Evolutionary conservation across 345 rosid genomes (phyloP).

Genomic region (Toxicodendron radicans): DNA sequence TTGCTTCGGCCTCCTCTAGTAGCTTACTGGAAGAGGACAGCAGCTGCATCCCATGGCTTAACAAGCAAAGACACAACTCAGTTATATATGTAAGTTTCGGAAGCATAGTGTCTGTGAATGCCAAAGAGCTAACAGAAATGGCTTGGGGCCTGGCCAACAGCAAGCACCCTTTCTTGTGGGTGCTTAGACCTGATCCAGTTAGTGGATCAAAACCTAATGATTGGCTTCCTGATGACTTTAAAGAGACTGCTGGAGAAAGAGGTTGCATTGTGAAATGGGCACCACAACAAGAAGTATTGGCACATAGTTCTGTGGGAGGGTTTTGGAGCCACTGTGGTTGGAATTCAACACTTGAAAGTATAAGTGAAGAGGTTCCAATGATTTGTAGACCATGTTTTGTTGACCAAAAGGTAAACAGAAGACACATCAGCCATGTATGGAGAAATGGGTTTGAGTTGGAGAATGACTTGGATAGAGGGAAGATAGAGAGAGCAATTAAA

Average conservation of each 20-base stretch:
- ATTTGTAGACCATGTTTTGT: slow-evolving; percentile 13
- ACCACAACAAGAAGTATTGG: slow-evolving; percentile 8
- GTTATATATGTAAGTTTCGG: slow-evolving; percentile 10
- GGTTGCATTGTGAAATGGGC: slow-evolving; percentile 17
- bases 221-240: neutral
- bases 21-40: slow-evolving; percentile 32
- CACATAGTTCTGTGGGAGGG: slow-evolving; percentile 7
- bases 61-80: neutral
- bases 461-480: slow-evolving; percentile 1
- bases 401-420: neutral
- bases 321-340: slow-evolving; percentile 20
- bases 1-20: slow-evolving; percentile 9
- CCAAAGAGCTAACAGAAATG: slow-evolving; percentile 3
- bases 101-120: neutral
- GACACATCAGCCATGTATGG: neutral
- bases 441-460: slow-evolving; percentile 5
- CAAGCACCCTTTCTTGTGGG: slow-evolving; percentile 14
- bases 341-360: slow-evolving; percentile 9
- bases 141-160: slow-evolving; percentile 19
- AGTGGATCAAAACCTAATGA: neutral
- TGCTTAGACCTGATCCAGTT: neutral
- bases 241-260: neutral
- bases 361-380: slow-evolving; percentile 11
- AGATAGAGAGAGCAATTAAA: too few relatives aligned
- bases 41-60: slow-evolving; percentile 12